These are phyloP conservation scores for Colletotrichum abscissum DNA, from an alignment of 2,329 filamentous ascomycete genomes.

Conservation along the genomic window DNA sequence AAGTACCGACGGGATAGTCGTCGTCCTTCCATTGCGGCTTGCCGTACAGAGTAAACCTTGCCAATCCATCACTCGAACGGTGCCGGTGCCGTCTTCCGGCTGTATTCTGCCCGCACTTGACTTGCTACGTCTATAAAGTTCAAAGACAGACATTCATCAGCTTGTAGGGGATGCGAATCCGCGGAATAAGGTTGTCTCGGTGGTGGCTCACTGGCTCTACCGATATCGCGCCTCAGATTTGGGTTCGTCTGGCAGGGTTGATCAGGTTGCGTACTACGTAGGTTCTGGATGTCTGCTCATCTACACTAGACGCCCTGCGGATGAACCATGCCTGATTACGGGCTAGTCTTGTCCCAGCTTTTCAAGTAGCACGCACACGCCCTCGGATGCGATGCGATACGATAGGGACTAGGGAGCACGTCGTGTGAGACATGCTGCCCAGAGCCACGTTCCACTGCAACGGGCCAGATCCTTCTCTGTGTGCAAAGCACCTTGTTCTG, in stretches of 20 bases:
- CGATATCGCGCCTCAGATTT: not conserved
- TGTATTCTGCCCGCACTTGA: not conserved
- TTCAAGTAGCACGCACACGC: not conserved
- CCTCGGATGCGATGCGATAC: not conserved
- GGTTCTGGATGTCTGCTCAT: not conserved
- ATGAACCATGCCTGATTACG: not conserved
- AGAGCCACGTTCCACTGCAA: slow-evolving; percentile 16
- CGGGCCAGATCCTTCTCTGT: not conserved
- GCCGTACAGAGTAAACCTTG: not conserved
- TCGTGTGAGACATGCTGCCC: slow-evolving; percentile 21
- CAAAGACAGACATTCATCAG: not conserved
- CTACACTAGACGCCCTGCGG: not conserved
- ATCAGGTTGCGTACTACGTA: not conserved
- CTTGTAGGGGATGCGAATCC: not conserved
- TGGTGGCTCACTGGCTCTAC: slow-evolving; percentile 4
- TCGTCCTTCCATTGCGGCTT: not conserved
- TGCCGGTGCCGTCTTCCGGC: not conserved
- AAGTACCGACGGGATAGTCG: not conserved
- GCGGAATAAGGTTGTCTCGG: slow-evolving; percentile 9
- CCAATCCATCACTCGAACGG: not conserved
- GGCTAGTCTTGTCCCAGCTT: slow-evolving; percentile 18
- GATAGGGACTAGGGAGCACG: not conserved
- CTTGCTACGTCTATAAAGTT: not conserved
- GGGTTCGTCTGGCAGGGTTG: slow-evolving; percentile 6
- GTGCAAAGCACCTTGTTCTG: not conserved